Percentiles rank a stretch among this genome's conserved stretches.
Evolutionary conservation across 225 moss, liverwort and hornwort species (phyloP).

Genomic region (Pseudisothecium myosuroides): DNA sequence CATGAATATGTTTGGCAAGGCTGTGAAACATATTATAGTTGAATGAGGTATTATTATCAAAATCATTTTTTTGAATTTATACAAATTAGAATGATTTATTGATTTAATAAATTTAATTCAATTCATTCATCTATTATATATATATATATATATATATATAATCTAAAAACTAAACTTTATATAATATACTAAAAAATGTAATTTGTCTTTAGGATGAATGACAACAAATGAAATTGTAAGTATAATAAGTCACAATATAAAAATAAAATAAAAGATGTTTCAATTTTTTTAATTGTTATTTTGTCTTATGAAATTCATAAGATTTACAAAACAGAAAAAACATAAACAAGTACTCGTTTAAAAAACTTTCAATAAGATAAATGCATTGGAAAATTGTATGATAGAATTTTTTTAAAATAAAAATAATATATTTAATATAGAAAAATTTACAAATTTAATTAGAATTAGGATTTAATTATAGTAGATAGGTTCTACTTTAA

Average conservation of each 20-base stretch:
- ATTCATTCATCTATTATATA: fast-evolving
- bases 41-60: not conserved
- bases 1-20: constrained; percentile 89
- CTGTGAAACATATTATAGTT: not conserved
- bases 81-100: no score
- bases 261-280: no score
- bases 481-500: not conserved
- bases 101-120: no score
- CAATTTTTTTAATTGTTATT: fast-evolving
- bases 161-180: not conserved
- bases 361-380: not conserved
- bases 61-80: not conserved
- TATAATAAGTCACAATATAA: not conserved
- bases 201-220: no score
- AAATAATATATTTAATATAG: not conserved
- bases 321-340: no score
- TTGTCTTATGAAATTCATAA: not conserved
- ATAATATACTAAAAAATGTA: not conserved
- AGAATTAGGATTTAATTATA: no score
- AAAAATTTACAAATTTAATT: fast-evolving
- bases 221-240: not conserved
- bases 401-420: not conserved
- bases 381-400: no score
- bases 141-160: no score
- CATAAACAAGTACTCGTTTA: fast-evolving